Base-by-base conservation (phyloP, 371 early-diverging fungal species). In the Blakeslea trispora region DNA sequence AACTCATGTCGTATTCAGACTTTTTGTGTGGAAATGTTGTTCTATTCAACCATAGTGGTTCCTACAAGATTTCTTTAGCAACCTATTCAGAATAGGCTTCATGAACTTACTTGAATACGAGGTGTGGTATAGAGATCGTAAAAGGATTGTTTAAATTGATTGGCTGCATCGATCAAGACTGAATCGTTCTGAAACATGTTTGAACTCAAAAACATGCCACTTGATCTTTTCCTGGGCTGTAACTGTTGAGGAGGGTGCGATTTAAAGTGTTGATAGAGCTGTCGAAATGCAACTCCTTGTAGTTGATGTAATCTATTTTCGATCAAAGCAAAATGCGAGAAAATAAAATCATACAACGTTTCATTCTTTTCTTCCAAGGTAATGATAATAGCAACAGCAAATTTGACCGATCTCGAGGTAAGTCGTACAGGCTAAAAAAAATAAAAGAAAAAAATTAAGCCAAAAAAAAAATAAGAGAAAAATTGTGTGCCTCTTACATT, bases 1-100 rank as follows among this genome's bases (percentile, higher is more conserved):
- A 64, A 28, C 69, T 78, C 13, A 71, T 56, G 9, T 79, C 71
- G 50, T 81, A 81, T 1, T 71, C 61, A 1, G 76, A 57, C 53
- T 75, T 74, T 42, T 74, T 75, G 17, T 77, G 75, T 7, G 87
- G 85, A 61, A 81, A 86, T 34, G 87, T 83, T 24, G 79, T 78
- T 65, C 84, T 84, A 53, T 84, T 84, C 23, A 86, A 61, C 87
- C 87, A 86, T 31, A 86, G 49, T 9, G 87, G 87, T 41, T 79
- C 74, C 84, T 86, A 53, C n/a, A n/a, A n/a, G n/a, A n/a, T n/a
- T n/a, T n/a, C n/a, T n/a, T n/a, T n/a, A n/a, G n/a, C n/a, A n/a
- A n/a, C n/a, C n/a, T n/a, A n/a, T n/a, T n/a, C n/a, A n/a, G n/a
- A n/a, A n/a, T n/a, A n/a, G n/a, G n/a, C n/a, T n/a, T n/a, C n/a